These are phyloP conservation scores for Linnemannia schmuckeri DNA, from an alignment of 192 early-diverging fungal species.

Conservation along the genomic window DNA sequence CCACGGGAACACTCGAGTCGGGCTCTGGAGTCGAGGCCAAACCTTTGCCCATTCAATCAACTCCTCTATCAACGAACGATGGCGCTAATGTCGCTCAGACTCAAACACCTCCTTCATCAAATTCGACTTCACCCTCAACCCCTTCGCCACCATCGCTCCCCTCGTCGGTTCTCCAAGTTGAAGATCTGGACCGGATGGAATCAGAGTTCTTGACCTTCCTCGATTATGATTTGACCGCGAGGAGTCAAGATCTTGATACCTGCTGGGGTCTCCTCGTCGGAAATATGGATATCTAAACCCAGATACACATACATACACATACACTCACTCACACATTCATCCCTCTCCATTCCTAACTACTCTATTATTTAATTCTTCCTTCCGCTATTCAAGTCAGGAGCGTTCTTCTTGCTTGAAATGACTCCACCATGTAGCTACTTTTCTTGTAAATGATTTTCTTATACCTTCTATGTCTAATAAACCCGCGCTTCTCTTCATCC, in stretches of 20 bases:
- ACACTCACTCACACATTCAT: not conserved
- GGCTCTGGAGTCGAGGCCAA: not conserved
- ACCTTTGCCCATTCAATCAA: slow-evolving; percentile 33
- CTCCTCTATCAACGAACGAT: not conserved
- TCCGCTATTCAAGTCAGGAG: not conserved
- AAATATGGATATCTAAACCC: slow-evolving; percentile 11
- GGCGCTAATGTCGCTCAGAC: not conserved
- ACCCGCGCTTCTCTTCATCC: not conserved
- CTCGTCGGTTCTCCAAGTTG: slow-evolving; percentile 31
- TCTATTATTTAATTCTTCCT: not conserved
- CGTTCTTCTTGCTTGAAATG: not conserved
- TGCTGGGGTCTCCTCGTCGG: slow-evolving; percentile 45
- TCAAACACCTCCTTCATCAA: not conserved
- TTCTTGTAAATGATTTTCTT: not conserved
- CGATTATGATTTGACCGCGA: slow-evolving; percentile 55
- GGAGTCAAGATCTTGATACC: slow-evolving; percentile 38
- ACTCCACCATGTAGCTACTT: not conserved
- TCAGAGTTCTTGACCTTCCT: slow-evolving; percentile 65
- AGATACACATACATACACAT: not conserved
- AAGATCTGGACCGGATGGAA: slow-evolving; percentile 64
- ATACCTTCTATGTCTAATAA: not conserved
- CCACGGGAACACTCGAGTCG: not conserved
- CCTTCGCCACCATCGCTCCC: not conserved
- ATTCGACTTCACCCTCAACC: not conserved
- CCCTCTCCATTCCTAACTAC: not conserved